Evolutionary conservation across 495 filamentous ascomycete genomes (phyloP).

Genomic region (Aspergillus bertholletiae): DNA sequence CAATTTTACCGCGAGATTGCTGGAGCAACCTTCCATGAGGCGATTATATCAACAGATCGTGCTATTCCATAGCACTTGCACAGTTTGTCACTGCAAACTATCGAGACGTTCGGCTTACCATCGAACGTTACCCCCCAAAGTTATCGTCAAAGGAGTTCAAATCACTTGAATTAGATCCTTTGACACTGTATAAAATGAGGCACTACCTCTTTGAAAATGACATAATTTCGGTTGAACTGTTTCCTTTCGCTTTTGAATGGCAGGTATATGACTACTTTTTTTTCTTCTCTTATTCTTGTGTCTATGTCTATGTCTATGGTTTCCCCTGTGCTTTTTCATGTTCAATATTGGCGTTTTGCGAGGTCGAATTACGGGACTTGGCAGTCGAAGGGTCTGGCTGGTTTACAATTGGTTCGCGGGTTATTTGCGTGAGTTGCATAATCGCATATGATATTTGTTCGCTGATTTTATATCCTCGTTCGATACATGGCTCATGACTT

Average conservation of each 20-base stretch:
- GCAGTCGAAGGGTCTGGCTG: constrained; percentile 22
- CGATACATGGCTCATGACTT: constrained; percentile 3
- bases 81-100: constrained; percentile 11
- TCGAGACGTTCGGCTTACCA: constrained; percentile 2
- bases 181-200: constrained; percentile 23
- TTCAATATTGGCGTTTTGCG: constrained; percentile 34
- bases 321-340: constrained; percentile 15
- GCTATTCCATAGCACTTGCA: constrained; percentile 10
- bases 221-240: constrained; percentile 13
- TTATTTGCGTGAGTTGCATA: constrained; percentile 26
- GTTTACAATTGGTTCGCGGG: constrained; percentile 22
- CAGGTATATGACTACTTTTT: constrained; percentile 20
- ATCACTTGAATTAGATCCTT: not conserved
- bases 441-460: constrained; percentile 15
- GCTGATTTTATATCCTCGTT: constrained; percentile 5
- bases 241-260: constrained; percentile 18
- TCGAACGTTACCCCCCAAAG: not conserved
- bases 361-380: constrained; percentile 23
- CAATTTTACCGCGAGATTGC: not conserved
- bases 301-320: constrained; percentile 15
- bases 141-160: constrained; percentile 1
- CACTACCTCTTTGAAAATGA: constrained; percentile 11
- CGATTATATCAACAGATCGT: not conserved
- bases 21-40: not conserved
- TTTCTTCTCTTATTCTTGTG: constrained; percentile 10